Evolutionary conservation across 176 grass and related monocot genomes (phyloP).

Genomic region (Paspalum vaginatum): DNA sequence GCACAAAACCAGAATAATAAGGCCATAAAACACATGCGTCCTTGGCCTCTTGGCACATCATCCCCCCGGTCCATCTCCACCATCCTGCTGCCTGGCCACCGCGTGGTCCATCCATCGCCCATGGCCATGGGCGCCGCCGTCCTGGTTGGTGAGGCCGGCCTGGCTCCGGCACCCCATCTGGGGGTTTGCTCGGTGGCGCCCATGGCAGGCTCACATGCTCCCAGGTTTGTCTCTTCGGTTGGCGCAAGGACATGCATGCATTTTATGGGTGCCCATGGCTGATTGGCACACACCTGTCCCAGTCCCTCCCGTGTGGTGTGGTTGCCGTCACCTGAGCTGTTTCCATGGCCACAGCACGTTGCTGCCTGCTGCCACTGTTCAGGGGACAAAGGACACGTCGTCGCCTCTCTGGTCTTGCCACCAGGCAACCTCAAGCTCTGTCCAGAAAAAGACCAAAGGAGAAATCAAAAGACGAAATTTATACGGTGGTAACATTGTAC

Average conservation of each 20-base stretch:
- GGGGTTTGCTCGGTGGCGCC: not conserved
- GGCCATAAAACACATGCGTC: too few relatives aligned
- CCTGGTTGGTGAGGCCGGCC: not conserved
- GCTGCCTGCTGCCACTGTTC: conserved; percentile 19
- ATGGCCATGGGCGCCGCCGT: too few relatives aligned
- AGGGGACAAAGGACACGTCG: conserved; percentile 12
- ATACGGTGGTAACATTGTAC: too few relatives aligned
- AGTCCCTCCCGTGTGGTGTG: not conserved
- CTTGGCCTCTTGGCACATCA: too few relatives aligned
- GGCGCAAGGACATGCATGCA: not conserved
- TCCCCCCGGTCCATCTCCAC: too few relatives aligned
- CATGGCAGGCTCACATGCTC: conserved; percentile 42
- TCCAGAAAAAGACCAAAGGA: too few relatives aligned
- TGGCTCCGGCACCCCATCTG: conserved; percentile 36
- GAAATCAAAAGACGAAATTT: too few relatives aligned
- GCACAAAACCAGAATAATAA: not conserved
- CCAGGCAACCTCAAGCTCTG: conserved; percentile 25
- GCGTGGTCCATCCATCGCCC: too few relatives aligned
- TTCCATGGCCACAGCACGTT: conserved; percentile 17
- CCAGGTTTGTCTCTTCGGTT: conserved; percentile 46
- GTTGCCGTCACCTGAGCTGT: conserved; percentile 35
- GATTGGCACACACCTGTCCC: not conserved
- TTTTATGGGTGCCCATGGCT: not conserved
- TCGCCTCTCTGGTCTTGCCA: not conserved
- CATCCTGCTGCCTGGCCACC: too few relatives aligned